A percentile compares a stretch with the other conserved stretches of the same genome.
Conservation (phyloP, 441 rosid species). For the Bruguiera hainesii region DNA sequence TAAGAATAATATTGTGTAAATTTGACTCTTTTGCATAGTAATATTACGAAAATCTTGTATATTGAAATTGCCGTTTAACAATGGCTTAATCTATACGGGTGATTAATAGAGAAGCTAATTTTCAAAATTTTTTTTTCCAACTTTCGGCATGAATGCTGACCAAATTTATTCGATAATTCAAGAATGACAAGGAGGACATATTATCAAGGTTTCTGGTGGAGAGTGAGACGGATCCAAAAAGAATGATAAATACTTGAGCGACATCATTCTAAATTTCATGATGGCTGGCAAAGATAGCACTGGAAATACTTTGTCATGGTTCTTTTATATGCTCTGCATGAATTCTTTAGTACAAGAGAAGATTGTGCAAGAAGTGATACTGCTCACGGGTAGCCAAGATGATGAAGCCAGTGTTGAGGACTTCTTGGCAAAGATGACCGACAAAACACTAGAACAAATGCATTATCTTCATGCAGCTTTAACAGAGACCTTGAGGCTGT, state of each 20-base stretch:
- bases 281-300: constrained; percentile 36
- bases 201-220: constrained; percentile 38
- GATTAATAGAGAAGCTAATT: neutral
- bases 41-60: no score
- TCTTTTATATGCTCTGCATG: constrained; percentile 39
- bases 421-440: constrained; percentile 23
- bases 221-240: constrained; percentile 34
- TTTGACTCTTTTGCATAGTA: no score
- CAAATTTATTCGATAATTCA: no score
- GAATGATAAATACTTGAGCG: constrained; percentile 38
- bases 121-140: neutral
- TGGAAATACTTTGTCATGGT: constrained; percentile 39
- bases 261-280: constrained; percentile 39
- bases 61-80: no score
- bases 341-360: constrained; percentile 39
- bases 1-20: no score
- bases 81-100: constrained; percentile 7
- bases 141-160: no score
- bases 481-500: constrained; percentile 43
- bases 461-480: constrained; percentile 41
- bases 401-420: constrained; percentile 15
- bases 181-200: constrained; percentile 36
- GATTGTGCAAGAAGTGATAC: constrained; percentile 27
- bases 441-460: constrained; percentile 37
- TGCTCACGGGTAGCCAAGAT: constrained; percentile 13